phyloP scores from a whole-genome alignment of 345 rosid genomes.

The Anacardium occidentale region DNA sequence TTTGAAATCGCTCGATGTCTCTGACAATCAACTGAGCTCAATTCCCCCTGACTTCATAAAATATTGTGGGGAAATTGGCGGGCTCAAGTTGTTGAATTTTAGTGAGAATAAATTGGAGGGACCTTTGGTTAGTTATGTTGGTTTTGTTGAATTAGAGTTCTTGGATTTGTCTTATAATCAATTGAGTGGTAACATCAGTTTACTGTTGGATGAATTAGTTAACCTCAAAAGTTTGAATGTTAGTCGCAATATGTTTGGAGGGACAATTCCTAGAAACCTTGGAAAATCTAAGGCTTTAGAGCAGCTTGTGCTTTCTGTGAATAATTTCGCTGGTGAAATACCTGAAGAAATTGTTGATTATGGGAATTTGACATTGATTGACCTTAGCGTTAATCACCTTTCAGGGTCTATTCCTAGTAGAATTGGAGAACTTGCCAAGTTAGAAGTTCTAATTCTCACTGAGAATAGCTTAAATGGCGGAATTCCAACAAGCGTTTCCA shows the following conservation, averaged over 20 bases:
- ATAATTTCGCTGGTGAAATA: constrained; percentile 36
- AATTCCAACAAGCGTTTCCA: constrained; percentile 46
- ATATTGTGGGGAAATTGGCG: constrained; percentile 42
- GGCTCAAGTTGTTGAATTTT: constrained; percentile 50
- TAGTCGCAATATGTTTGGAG: constrained; percentile 29
- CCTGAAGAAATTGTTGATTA: constrained; percentile 41
- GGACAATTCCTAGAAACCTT: constrained; percentile 47
- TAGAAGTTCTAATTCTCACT: constrained; percentile 52
- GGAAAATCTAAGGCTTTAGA: constrained; percentile 35
- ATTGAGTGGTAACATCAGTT: constrained; percentile 35
- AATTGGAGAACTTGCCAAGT: constrained; percentile 47
- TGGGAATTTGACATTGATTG: constrained; percentile 40
- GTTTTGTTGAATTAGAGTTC: constrained; percentile 47
- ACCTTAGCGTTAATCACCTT: constrained; percentile 52
- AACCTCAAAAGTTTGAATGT: constrained; percentile 50
- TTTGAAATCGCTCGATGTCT: constrained; percentile 52
- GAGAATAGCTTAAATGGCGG: constrained; percentile 39
- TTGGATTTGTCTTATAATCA: constrained; percentile 56
- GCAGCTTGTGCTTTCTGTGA: constrained; percentile 50
- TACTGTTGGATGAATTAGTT: constrained; percentile 47
- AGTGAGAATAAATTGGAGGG: constrained; percentile 42
- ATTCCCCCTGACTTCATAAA: constrained; percentile 48
- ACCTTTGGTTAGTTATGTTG: constrained; percentile 46
- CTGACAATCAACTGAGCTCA: constrained; percentile 46
- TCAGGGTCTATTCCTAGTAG: constrained; percentile 47